Conservation (phyloP, 169 alveolate genomes). For the Plasmodium yoelii region DNA sequence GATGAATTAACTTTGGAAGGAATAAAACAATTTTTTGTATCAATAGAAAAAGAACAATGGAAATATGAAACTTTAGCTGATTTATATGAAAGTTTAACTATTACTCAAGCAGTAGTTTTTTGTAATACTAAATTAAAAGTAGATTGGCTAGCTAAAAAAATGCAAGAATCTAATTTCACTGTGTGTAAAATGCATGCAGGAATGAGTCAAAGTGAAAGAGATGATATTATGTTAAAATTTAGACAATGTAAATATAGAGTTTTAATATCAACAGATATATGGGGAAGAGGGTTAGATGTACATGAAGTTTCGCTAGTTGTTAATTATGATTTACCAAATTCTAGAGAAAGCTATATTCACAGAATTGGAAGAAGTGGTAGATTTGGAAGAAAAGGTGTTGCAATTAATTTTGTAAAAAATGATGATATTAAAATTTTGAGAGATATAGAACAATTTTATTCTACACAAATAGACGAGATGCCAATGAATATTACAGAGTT, state of each 20-base stretch:
- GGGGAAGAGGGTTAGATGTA: constrained; percentile 99
- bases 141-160: constrained; percentile 94
- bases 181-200: constrained; percentile 99
- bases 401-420: constrained; percentile 98
- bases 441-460: constrained; percentile 97
- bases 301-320: constrained; percentile 98
- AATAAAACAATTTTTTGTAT: constrained; percentile 98
- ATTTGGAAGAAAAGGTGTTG: constrained; percentile 99
- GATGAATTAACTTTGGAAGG: constrained; percentile 99
- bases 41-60: constrained; percentile 98
- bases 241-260: constrained; percentile 98
- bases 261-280: constrained; percentile 98
- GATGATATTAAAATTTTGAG: constrained; percentile 95
- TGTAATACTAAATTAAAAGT: constrained; percentile 98
- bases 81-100: constrained; percentile 97
- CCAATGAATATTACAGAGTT: constrained; percentile 95
- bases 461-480: constrained; percentile 99
- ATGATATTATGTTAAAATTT: constrained; percentile 97
- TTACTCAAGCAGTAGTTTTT: constrained; percentile 98
- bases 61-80: constrained; percentile 95
- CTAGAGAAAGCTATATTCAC: constrained; percentile 97
- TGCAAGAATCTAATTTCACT: constrained; percentile 96
- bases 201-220: constrained; percentile 98
- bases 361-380: constrained; percentile 99
- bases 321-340: constrained; percentile 98